Base-by-base conservation (phyloP, 331 rosid genomes). In the Erythrophleum ivorense region DNA sequence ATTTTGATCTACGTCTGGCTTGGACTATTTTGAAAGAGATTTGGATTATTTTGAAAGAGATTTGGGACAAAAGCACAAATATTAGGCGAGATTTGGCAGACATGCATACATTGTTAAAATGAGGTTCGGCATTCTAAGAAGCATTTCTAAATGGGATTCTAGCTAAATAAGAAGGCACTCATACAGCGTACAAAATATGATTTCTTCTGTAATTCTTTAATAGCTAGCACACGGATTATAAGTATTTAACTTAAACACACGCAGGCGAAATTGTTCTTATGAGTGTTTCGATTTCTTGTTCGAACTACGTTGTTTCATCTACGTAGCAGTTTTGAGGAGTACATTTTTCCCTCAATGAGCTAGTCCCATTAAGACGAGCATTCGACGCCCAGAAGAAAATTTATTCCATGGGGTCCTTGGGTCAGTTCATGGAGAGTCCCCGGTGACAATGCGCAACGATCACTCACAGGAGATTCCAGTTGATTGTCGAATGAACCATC, bases 11-110 rank as follows among this genome's bases (percentile, higher is more conserved):
- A 9, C 40, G 49, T 36, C 19, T 73, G 62, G 53, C 46, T 24
- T 72, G 40, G 31, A 49, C 71, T 50, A 40, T 71, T 73, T 72
- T 54, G n/a, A n/a, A 38, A n/a, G n/a, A n/a, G n/a, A n/a, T n/a
- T n/a, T n/a, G n/a, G n/a, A n/a, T n/a, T n/a, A n/a, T n/a, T n/a
- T n/a, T n/a, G n/a, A n/a, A n/a, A 24, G 36, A 11, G n/a, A 53
- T 49, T 63, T 36, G 67, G 52, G 57, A 15, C 55, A 36, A 62
- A 73, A 71, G 67, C 80, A 64, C 63, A 19, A 1, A 73, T 29
- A 45, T 0, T 29, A 16, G 29, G 60, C 10, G 46, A 65, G 3
- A 66, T 66, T 78, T 11, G 82, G 67, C 31, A 67, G 49, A 38
- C 66, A 13, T n/a, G 78, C 45, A 60, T 10, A 12, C 9, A 29